These are phyloP conservation scores for Chytridiales sp. DNA, from an alignment of 371 early-diverging fungal species.

Conservation along the genomic window DNA sequence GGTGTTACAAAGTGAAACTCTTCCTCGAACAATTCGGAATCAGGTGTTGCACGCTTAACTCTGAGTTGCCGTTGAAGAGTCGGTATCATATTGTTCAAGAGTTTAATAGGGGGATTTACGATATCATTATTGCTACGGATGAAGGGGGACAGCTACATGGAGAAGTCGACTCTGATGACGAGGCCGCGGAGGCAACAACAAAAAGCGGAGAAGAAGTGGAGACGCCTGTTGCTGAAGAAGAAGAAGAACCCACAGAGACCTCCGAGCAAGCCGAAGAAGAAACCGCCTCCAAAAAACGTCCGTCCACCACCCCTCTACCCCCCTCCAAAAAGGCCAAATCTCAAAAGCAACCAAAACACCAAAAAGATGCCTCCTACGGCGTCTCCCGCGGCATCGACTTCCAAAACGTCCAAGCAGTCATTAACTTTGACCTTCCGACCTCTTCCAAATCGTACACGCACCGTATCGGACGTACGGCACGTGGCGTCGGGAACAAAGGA, in stretches of 20 bases:
- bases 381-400: conserved; percentile 98
- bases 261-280: neutral
- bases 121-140: conserved; percentile 94
- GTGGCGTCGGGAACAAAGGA: conserved; percentile 83
- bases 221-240: conserved; percentile 26
- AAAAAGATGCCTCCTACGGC: conserved; percentile 77
- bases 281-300: neutral
- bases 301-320: no score
- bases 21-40: conserved; percentile 96
- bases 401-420: conserved; percentile 86
- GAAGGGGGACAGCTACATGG: conserved; percentile 54
- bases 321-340: conserved; percentile 35
- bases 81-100: conserved; percentile 93
- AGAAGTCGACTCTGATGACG: conserved; percentile 28
- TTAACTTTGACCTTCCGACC: conserved; percentile 97
- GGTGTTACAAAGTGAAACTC: conserved; percentile 87
- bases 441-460: conserved; percentile 92
- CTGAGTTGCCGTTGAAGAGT: conserved; percentile 86
- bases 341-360: conserved; percentile 20
- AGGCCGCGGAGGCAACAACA: neutral
- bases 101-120: conserved; percentile 95
- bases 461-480: conserved; percentile 96
- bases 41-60: conserved; percentile 85
- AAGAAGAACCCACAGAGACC: conserved; percentile 2
- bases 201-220: conserved; percentile 27